Evolutionary conservation across 116 monocot genomes (phyloP).

Genomic region (Phalaenopsis hybrid): DNA sequence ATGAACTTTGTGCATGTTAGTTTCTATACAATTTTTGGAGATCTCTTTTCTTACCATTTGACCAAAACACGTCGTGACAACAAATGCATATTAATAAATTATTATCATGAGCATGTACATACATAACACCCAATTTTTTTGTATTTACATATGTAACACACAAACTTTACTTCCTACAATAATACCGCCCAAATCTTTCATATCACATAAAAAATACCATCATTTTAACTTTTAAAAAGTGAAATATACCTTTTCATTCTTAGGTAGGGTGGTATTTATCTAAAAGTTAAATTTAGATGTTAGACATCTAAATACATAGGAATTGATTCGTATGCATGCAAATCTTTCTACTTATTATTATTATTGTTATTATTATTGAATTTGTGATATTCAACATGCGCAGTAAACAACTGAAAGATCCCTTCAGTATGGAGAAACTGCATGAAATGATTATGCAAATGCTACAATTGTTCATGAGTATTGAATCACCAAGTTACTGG

Average conservation of each 20-base stretch:
- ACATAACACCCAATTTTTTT: too few species aligned
- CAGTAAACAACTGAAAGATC: conserved; percentile 71
- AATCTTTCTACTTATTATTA: too few species aligned
- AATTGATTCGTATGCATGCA: too few species aligned
- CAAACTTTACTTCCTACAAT: too few species aligned
- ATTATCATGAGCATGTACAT: not conserved
- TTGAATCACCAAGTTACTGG: conserved; percentile 49
- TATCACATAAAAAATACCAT: too few species aligned
- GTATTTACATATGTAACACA: too few species aligned
- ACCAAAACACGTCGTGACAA: not conserved
- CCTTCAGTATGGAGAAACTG: conserved; percentile 44
- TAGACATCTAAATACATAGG: too few species aligned
- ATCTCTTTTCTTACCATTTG: not conserved
- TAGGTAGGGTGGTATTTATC: too few species aligned
- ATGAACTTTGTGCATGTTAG: not conserved
- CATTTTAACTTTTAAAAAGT: too few species aligned
- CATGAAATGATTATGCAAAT: conserved; percentile 56
- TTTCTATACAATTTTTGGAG: not conserved
- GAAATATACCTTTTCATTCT: too few species aligned
- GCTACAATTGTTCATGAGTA: conserved; percentile 55
- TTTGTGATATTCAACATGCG: conserved; percentile 9
- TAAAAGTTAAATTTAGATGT: too few species aligned
- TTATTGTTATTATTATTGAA: not conserved
- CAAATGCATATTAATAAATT: not conserved
- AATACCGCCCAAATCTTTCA: too few species aligned